Percentiles rank a stretch among this genome's conserved stretches.
These are phyloP conservation scores for Ilyonectria mors-panacis DNA, from an alignment of 2,329 filamentous ascomycete species.

Conservation along the genomic window DNA sequence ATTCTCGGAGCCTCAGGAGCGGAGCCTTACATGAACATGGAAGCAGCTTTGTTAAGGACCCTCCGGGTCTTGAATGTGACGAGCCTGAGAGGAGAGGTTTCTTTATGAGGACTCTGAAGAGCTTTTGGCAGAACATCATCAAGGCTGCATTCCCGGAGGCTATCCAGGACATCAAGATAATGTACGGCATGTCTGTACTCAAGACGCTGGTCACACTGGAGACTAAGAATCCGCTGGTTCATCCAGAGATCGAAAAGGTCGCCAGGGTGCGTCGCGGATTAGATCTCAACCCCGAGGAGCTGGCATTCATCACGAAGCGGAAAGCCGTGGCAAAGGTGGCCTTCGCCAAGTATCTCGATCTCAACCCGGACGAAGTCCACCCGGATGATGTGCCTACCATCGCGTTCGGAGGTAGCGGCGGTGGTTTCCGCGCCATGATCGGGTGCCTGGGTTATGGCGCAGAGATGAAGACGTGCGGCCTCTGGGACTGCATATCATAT, in stretches of 20 bases:
- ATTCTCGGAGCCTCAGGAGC: no score
- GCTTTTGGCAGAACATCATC: constrained; percentile 26
- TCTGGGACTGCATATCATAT: constrained; percentile 28
- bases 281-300: constrained; percentile 18
- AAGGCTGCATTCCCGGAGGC: constrained; percentile 30
- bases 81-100: constrained; percentile 2
- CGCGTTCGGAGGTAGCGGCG: constrained; percentile 25
- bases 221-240: constrained; percentile 22
- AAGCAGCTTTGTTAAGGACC: background rate
- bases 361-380: constrained; percentile 15
- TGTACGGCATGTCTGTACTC: constrained; percentile 25
- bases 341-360: constrained; percentile 17
- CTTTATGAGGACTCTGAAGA: constrained; percentile 5
- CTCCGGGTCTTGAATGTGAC: background rate
- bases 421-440: constrained; percentile 30
- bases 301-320: constrained; percentile 13
- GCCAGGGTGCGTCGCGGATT: constrained; percentile 22
- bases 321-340: background rate
- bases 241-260: constrained; percentile 21
- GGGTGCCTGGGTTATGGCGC: constrained; percentile 23
- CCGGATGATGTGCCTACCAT: constrained; percentile 24
- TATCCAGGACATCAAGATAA: constrained; percentile 29
- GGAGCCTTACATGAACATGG: background rate
- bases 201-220: constrained; percentile 21
- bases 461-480: constrained; percentile 17